Evolutionary conservation across 208 protist species (phyloP).

Genomic region (Angomonas ambiguus): DNA sequence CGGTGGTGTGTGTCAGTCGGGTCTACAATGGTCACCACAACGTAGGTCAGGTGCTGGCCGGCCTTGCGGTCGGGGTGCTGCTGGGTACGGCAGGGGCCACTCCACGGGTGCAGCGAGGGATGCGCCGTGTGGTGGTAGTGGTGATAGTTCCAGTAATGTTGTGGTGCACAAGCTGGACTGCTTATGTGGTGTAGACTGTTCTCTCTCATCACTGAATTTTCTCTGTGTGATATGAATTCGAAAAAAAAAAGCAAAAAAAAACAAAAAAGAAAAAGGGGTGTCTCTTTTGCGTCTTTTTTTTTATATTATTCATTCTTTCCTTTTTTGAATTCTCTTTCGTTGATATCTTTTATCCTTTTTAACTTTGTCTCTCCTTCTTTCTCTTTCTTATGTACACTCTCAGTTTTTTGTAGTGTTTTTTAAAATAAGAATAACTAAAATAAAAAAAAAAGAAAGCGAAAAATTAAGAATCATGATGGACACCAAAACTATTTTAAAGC

Average conservation of each 20-base stretch:
- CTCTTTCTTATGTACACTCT: conserved; percentile 3
- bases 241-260: conserved; percentile 1
- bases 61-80: conserved; percentile 32
- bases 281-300: conserved; percentile 4
- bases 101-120: conserved; percentile 15
- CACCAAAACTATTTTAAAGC: neutral
- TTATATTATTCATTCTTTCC: conserved; percentile 1
- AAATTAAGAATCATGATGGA: neutral
- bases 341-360: conserved; percentile 8
- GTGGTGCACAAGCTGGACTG: conserved; percentile 54
- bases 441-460: neutral
- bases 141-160: conserved; percentile 48
- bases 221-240: neutral
- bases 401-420: conserved; percentile 11
- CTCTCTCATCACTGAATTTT: conserved; percentile 12
- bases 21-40: conserved; percentile 80
- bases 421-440: conserved; percentile 3
- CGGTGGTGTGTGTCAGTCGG: conserved; percentile 47
- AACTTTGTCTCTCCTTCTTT: neutral
- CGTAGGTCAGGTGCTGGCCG: conserved; percentile 47
- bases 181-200: conserved; percentile 22
- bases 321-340: conserved; percentile 11
- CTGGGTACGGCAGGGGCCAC: conserved; percentile 38
- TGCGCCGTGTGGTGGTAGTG: conserved; percentile 19
- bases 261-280: too few species aligned